Percentiles rank a stretch among this genome's conserved stretches.
Evolutionary conservation across 345 rosid species (phyloP).

Genomic region (Populus pruinosa): DNA sequence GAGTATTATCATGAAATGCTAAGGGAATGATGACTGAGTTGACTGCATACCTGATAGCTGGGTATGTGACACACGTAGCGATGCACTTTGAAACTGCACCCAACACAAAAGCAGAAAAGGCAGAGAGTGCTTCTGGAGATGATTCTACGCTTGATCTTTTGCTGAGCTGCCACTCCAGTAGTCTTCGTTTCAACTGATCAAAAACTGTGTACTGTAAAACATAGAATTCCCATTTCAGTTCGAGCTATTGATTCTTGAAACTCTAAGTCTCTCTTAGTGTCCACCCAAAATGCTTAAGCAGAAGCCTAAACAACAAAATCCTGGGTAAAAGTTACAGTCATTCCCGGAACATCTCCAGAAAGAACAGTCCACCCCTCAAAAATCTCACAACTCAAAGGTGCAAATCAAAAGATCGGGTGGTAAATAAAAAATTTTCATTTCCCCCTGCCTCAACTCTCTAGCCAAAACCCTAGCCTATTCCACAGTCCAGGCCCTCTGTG

Average conservation of each 20-base stretch:
- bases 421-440: neutral
- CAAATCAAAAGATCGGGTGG: neutral
- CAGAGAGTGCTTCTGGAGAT: constrained; percentile 23
- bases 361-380: neutral
- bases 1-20: neutral
- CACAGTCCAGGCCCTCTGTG: neutral
- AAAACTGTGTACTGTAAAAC: constrained; percentile 29
- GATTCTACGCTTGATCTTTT: constrained; percentile 11
- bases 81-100: constrained; percentile 32
- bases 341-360: neutral
- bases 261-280: neutral
- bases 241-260: neutral
- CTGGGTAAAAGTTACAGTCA: neutral
- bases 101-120: constrained; percentile 26
- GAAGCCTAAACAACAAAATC: neutral
- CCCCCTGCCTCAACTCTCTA: neutral
- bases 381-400: neutral
- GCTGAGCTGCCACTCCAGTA: constrained; percentile 15
- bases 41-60: constrained; percentile 21
- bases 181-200: constrained; percentile 31
- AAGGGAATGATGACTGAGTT: neutral
- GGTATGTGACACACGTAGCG: constrained; percentile 30
- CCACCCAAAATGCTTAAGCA: neutral
- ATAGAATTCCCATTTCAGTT: neutral
- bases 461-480: neutral